Percentiles rank a stretch among this genome's conserved stretches.
These are phyloP conservation scores for Marsdenia floribunda DNA, from an alignment of 257 asterid species.

Conservation along the genomic window DNA sequence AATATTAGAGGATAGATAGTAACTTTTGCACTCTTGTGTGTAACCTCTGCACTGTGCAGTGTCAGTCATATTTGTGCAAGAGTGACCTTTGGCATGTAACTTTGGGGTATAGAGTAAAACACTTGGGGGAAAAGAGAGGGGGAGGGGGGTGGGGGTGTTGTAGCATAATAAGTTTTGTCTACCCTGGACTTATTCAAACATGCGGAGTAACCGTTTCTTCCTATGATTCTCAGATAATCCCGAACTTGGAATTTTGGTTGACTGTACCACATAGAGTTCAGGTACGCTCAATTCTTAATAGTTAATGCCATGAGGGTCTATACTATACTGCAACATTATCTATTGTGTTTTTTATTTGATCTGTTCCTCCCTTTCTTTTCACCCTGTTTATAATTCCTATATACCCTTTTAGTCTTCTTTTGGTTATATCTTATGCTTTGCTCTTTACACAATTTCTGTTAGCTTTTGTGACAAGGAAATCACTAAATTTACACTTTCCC, in stretches of 20 bases:
- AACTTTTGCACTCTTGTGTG: not conserved
- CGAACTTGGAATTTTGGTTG: slow-evolving; percentile 91
- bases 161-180: not conserved
- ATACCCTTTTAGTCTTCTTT: not conserved
- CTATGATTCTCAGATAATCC: slow-evolving; percentile 55
- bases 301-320: not conserved
- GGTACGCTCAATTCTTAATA: slow-evolving; percentile 34
- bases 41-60: not conserved
- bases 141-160: not conserved
- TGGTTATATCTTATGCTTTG: not conserved
- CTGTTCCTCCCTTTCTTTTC: not conserved
- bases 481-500: not conserved
- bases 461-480: not conserved
- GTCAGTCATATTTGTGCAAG: not conserved
- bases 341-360: not conserved
- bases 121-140: not conserved
- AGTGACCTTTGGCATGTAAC: not conserved
- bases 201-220: slow-evolving; percentile 18
- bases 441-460: not conserved
- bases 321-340: not conserved
- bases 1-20: not conserved
- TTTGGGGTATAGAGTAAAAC: not conserved
- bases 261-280: slow-evolving; percentile 74
- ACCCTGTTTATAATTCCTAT: not conserved
- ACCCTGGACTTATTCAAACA: slow-evolving; percentile 1